Conservation (phyloP, 495 filamentous ascomycete genomes). For the Rhypophila decipiens region DNA sequence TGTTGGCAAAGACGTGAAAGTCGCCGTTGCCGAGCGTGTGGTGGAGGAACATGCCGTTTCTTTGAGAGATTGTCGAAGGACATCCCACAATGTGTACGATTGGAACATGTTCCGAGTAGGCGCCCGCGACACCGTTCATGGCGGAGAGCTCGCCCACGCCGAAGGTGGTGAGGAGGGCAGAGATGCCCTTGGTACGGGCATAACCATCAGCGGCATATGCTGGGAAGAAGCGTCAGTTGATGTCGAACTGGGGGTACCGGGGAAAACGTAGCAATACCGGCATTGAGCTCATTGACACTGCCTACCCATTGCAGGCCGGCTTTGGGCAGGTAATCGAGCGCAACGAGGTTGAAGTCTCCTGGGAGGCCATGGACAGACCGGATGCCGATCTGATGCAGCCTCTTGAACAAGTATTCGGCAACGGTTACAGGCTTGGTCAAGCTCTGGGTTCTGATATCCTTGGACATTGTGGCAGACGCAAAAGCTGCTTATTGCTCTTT, state of each 20-base stretch:
- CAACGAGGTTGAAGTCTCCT: slow-evolving; percentile 71
- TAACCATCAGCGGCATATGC: slow-evolving; percentile 79
- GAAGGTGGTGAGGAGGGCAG: slow-evolving; percentile 71
- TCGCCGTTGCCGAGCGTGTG: slow-evolving; percentile 92
- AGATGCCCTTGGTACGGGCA: slow-evolving; percentile 64
- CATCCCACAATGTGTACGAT: slow-evolving; percentile 79
- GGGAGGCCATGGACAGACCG: slow-evolving; percentile 62
- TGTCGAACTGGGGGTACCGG: no score
- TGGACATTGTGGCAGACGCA: slow-evolving; percentile 14
- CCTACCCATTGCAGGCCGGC: slow-evolving; percentile 67
- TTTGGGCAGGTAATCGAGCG: slow-evolving; percentile 60
- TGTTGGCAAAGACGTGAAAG: slow-evolving; percentile 76
- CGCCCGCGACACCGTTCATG: slow-evolving; percentile 64
- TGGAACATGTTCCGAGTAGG: slow-evolving; percentile 69
- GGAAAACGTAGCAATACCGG: no score
- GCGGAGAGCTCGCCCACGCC: slow-evolving; percentile 76
- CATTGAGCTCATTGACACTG: slow-evolving; percentile 76
- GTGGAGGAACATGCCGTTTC: slow-evolving; percentile 67
- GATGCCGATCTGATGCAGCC: slow-evolving; percentile 63
- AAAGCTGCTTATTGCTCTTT: no score
- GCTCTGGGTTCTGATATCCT: slow-evolving; percentile 28
- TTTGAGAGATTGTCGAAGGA: slow-evolving; percentile 54
- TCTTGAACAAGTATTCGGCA: slow-evolving; percentile 61
- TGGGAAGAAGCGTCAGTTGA: slow-evolving; percentile 10
- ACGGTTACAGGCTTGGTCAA: slow-evolving; percentile 42